Evolutionary conservation across 257 asterid species (phyloP), one percentile per base, ranked within the genome.

Genomic region (Apocynum venetum): DNA sequence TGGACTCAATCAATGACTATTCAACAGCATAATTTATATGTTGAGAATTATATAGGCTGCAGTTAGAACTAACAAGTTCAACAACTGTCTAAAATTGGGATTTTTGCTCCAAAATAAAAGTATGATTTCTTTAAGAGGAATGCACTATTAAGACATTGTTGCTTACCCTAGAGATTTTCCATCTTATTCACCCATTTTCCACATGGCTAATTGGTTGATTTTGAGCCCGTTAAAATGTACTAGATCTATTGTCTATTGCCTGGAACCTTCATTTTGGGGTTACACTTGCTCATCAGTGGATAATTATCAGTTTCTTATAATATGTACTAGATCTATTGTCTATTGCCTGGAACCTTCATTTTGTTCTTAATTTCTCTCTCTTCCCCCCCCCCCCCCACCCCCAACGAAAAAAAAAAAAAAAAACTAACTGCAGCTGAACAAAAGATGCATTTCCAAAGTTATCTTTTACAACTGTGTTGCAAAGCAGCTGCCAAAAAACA

Each of bases 1-100:
- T 72, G 44, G 64, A 20, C 72, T 61, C 56, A 35, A 75, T 25
- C 71, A 74, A 78, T 79, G 80, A 70, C 20, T 51, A 56, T 60
- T 13, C 17, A 19, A 46, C 72, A 17, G 51, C 79, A 41, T 66
- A 35, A 6, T 46, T 47, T 35, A 56, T 57, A 25, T 55, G 47
- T 72, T 55, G 35, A 73, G 43, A 25, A 51, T 64, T 49, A 19
- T 17, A 40, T 64, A 64, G 70, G 70, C 47, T 64, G 15, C 11
- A 64, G 3, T 38, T 31, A 4, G 12, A 59, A 7, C 65, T n/a
- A 8, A 59, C 14, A 63, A 63, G 44, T 63, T 63, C 44, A 63
- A 63, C 9, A 35, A 35, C 69, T 11, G 12, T 35, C 9, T 9
- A 60, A 60, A 59, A 63, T 35, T 65, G 8, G 25, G 15, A 53